Conservation (phyloP, 345 rosid species). For the Acer saccharum region DNA sequence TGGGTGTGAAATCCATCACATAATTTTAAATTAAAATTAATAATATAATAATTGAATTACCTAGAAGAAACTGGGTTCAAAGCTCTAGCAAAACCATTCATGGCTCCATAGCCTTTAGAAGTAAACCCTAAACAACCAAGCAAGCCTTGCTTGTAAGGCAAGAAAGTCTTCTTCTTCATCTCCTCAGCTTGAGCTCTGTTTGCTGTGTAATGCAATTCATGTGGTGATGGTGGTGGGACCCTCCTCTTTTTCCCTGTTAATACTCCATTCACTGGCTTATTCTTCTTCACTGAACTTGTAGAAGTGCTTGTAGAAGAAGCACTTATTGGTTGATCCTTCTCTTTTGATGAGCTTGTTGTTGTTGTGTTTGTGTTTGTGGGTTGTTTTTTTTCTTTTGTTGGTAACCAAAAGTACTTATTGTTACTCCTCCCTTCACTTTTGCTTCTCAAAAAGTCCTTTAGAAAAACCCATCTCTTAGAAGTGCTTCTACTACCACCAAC, state of each 20-base stretch:
- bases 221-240: slow-evolving; percentile 71
- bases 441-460: slow-evolving; percentile 88
- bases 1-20: background rate
- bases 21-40: background rate
- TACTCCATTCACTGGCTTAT: slow-evolving; percentile 53
- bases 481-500: slow-evolving; percentile 87
- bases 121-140: slow-evolving; percentile 97
- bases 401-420: slow-evolving; percentile 73
- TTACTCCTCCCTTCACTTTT: slow-evolving; percentile 91
- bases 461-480: slow-evolving; percentile 90
- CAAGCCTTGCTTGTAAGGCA: slow-evolving; percentile 93
- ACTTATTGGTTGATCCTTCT: background rate
- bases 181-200: slow-evolving; percentile 95
- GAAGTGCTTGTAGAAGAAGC: background rate
- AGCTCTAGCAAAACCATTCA: slow-evolving; percentile 87
- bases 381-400: slow-evolving; percentile 60
- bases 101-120: slow-evolving; percentile 92
- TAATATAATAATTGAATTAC: slow-evolving; percentile 26
- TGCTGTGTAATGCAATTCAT: slow-evolving; percentile 87
- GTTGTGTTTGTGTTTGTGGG: background rate
- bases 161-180: slow-evolving; percentile 91
- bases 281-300: background rate
- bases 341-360: background rate
- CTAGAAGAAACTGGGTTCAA: slow-evolving; percentile 91
- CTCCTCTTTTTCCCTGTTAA: slow-evolving; percentile 59